These are phyloP conservation scores for Tolypocladium endophyticum DNA, from an alignment of 2,329 filamentous ascomycete species.

Conservation along the genomic window DNA sequence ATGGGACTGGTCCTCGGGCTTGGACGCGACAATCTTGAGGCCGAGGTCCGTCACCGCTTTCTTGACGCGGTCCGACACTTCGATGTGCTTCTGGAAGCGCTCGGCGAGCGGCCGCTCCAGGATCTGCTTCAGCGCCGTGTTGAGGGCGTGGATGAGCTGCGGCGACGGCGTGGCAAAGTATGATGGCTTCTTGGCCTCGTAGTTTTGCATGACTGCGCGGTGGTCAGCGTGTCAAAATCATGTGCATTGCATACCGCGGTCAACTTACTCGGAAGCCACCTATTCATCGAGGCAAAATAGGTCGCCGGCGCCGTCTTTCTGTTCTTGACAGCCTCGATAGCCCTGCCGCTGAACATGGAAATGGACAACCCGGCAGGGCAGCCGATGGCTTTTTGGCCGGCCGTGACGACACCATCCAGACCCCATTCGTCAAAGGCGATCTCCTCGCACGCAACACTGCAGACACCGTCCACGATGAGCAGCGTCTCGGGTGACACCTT, in stretches of 20 bases:
- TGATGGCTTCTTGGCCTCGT: slow-evolving; percentile 92
- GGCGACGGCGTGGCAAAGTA: slow-evolving; percentile 97
- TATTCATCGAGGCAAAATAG: slow-evolving; percentile 95
- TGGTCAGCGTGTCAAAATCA: neutral
- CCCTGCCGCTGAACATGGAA: slow-evolving; percentile 82
- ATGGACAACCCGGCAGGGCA: slow-evolving; percentile 91
- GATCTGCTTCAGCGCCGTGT: slow-evolving; percentile 82
- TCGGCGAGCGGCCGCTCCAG: slow-evolving; percentile 69
- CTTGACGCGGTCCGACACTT: slow-evolving; percentile 78
- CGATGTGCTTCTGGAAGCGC: slow-evolving; percentile 72
- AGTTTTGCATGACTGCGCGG: slow-evolving; percentile 83
- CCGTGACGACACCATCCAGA: slow-evolving; percentile 85
- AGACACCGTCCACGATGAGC: slow-evolving; percentile 89
- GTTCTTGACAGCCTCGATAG: slow-evolving; percentile 68
- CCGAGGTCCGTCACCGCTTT: slow-evolving; percentile 69
- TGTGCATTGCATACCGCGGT: neutral
- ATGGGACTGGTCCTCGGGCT: slow-evolving; percentile 86
- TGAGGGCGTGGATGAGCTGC: slow-evolving; percentile 83
- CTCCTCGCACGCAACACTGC: slow-evolving; percentile 92
- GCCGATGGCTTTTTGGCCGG: slow-evolving; percentile 93
- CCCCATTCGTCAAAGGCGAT: slow-evolving; percentile 94
- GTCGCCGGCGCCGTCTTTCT: slow-evolving; percentile 73
- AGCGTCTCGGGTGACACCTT: slow-evolving; percentile 84
- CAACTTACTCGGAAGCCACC: slow-evolving; percentile 78
- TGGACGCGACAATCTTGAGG: slow-evolving; percentile 73